Base-by-base conservation (phyloP, 208 protist species). In the Zelonia costaricensis region DNA sequence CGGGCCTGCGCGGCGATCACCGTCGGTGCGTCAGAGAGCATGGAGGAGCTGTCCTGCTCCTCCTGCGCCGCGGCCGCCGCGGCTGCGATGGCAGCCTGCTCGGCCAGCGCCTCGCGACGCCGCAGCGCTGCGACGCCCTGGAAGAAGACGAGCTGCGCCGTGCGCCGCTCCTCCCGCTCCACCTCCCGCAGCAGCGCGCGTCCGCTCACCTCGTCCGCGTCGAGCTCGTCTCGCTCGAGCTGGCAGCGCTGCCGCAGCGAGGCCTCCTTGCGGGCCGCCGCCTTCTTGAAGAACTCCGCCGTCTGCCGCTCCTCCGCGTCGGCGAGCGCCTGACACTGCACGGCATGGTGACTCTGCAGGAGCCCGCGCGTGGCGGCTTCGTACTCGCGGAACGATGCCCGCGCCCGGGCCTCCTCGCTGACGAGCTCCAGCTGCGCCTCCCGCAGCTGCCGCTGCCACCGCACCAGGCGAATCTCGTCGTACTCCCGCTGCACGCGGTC, bases 201-300 rank as follows among this genome's bases (percentile, higher is more conserved):
- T n/a, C 55, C 73, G 35, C 84, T 69, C 2, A 69, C 73, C 55
- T 86, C 78, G 15, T 89, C 79, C 25, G 59, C 54, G 23, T 53
- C 46, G 9, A 84, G 15, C 6, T 84, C 76, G 8, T 84, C 80
- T 15, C 73, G 4, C 48, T 55, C 57, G 20, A 60, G 45, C 48
- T 62, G 66, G 15, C 44, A 62, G 7, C 55, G 61, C 47, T 62
- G 61, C 36, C 58, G 69, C n/a, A 36, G 30, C 20, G 38, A 45
- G 31, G 33, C 39, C 10, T 68, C 61, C 12, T 55, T 59, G 12
- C 43, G 62, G 30, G 15, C 42, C 12, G 54, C 46, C 0, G 45
- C 53, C 15, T 45, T 46, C 9, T 68, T 44, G 2, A 53, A 23
- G 0, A 23, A 16, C n/a, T 60, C 46, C 2, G n/a, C 35, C 13